Evolutionary conservation across 2,329 filamentous ascomycete genomes (phyloP).

Genomic region (Fonsecaea nubica): DNA sequence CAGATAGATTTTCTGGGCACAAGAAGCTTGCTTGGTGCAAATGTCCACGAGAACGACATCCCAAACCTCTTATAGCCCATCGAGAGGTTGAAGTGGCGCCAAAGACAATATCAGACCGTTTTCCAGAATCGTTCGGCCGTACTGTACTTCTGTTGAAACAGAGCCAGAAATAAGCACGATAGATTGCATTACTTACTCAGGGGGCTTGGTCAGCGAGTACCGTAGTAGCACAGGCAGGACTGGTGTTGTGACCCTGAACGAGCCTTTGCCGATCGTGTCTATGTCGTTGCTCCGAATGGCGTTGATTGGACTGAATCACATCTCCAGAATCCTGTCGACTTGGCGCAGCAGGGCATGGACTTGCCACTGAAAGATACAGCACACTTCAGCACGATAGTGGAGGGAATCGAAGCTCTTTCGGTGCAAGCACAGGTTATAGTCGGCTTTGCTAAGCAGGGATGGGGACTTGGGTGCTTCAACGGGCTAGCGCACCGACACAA

Average conservation of each 20-base stretch:
- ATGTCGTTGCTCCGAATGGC: neutral
- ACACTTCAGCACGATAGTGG: neutral
- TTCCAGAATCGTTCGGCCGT: constrained; percentile 4
- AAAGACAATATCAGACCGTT: neutral
- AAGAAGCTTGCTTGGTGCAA: neutral
- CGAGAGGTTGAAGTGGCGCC: neutral
- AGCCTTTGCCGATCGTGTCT: constrained; percentile 2
- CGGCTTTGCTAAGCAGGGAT: neutral
- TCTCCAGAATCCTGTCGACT: neutral
- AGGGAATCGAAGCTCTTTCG: neutral
- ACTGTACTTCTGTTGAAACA: neutral
- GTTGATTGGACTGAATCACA: neutral
- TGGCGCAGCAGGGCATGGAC: neutral
- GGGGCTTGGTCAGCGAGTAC: constrained; percentile 5
- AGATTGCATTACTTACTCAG: constrained; percentile 9
- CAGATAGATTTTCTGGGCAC: neutral
- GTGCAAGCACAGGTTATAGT: neutral
- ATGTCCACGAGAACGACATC: neutral
- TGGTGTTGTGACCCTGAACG: constrained; percentile 4
- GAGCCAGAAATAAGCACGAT: neutral
- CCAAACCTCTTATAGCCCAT: neutral
- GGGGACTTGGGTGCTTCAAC: neutral
- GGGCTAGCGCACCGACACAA: neutral
- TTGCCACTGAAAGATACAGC: neutral
- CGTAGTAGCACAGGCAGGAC: neutral